Conservation (phyloP, 352 stramenopile species). For the Globisporangium spiculum region DNA sequence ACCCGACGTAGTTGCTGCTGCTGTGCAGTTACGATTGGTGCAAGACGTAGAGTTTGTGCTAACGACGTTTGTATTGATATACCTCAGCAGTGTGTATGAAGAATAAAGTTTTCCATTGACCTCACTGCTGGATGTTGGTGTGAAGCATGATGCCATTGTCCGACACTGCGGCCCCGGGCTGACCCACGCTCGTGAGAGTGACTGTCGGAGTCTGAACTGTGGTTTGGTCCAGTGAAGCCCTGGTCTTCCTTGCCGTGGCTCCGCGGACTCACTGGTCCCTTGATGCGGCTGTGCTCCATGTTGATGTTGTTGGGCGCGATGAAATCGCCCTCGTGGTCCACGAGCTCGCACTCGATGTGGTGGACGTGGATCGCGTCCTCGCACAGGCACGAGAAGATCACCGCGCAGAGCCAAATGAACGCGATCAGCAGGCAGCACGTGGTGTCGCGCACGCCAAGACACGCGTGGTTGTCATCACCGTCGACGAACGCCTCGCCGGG, state of each 20-base stretch:
- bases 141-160: too few species aligned
- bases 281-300: constrained; percentile 8
- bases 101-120: too few species aligned
- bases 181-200: too few species aligned
- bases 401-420: neutral
- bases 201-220: neutral
- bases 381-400: neutral
- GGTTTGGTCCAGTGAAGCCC: neutral
- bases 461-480: neutral
- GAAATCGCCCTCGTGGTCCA: constrained; percentile 16
- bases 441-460: neutral
- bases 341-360: constrained; percentile 15
- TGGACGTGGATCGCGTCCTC: constrained; percentile 12
- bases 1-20: too few species aligned
- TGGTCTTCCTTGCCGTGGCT: neutral
- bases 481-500: constrained; percentile 10
- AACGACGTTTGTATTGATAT: too few species aligned
- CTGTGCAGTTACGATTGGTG: too few species aligned
- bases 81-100: too few species aligned
- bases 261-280: constrained; percentile 3
- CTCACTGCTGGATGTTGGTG: too few species aligned
- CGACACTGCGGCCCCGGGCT: too few species aligned
- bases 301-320: constrained; percentile 11
- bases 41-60: too few species aligned
- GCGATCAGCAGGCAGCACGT: constrained; percentile 2